Base-by-base conservation (phyloP, 1,284 basidiomycete species). In the Prillingera fragicola region DNA sequence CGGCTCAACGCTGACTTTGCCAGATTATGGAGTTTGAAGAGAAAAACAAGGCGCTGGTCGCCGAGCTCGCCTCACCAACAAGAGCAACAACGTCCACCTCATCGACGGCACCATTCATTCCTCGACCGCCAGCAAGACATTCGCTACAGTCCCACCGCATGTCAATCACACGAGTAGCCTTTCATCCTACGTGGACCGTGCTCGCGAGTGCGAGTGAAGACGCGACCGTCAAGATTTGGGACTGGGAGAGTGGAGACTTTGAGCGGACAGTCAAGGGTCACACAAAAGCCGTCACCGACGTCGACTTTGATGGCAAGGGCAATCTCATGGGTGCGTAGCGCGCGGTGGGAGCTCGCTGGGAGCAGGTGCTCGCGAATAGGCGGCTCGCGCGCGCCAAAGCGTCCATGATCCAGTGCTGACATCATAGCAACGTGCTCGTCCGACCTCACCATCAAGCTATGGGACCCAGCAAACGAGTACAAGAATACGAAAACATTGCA, bases 201-300 rank as follows among this genome's bases (percentile, higher is more conserved):
- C 69, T 92, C 24, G 89, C 85, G 9, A 85, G 83, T 23, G 87
- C 87, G 5, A 86, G 84, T 56, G 89, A 91, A 62, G 89, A 94
- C 63, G 77, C 85, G 27, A 88, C 82, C 2, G 79, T 92, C 58
- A 92, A 92, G 73, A 80, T 94, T 39, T 92, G 89, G 88, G 89
- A 94, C 64, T 94, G 89, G 88, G 89, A 94, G 65, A 85, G 85
- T 28, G 89, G 89, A 21, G 89, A 92, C 55, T 85, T 91, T 60
- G 90, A 94, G 67, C 73, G 86, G 48, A 92, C 90, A 8, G 72
- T 94, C 48, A 94, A 92, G 71, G 87, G 89, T 0, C 89, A 94
- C 73, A 92, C 89, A 27, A 88, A 87, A 64, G 80, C 84, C 15
- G 84, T 94, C 15, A 81, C 81, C 65, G 87, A 91, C 68, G 80